phyloP scores from a whole-genome alignment of 768 basidiomycete species.

The Leccinum barrowsii region DNA sequence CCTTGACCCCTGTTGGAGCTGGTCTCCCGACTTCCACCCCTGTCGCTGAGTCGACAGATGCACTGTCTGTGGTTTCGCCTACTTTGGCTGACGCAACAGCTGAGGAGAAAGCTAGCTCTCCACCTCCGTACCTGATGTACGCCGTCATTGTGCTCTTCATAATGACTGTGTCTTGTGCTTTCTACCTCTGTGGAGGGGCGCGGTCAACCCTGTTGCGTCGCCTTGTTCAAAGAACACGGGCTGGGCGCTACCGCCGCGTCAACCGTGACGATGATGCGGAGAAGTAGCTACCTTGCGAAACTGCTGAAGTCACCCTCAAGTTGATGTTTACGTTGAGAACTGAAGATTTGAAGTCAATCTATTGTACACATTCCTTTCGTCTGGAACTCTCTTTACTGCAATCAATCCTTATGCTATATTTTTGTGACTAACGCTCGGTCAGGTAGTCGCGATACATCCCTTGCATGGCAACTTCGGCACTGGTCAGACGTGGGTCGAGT shows the following conservation, averaged over 20 bases:
- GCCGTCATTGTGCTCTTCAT: constrained; percentile 33
- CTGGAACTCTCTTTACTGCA: not conserved
- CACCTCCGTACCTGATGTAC: constrained; percentile 17
- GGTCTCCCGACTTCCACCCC: constrained; percentile 7
- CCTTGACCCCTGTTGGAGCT: constrained; percentile 16
- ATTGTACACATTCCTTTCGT: not conserved
- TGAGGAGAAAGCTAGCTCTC: constrained; percentile 3
- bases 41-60: not conserved
- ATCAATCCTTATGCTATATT: not conserved
- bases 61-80: not conserved
- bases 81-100: not conserved
- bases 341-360: not conserved
- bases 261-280: constrained; percentile 47
- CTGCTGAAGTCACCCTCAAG: not conserved
- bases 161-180: constrained; percentile 41
- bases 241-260: constrained; percentile 44
- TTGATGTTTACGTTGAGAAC: not conserved
- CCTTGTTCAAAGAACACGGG: constrained; percentile 35
- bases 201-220: constrained; percentile 32
- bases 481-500: not conserved
- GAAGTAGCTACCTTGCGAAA: constrained; percentile 34
- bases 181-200: constrained; percentile 48
- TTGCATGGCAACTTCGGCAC: not conserved
- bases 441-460: not conserved
- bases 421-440: not conserved